These are phyloP conservation scores for Dioszegia hungarica DNA, from an alignment of 768 basidiomycete species.

Conservation along the genomic window DNA sequence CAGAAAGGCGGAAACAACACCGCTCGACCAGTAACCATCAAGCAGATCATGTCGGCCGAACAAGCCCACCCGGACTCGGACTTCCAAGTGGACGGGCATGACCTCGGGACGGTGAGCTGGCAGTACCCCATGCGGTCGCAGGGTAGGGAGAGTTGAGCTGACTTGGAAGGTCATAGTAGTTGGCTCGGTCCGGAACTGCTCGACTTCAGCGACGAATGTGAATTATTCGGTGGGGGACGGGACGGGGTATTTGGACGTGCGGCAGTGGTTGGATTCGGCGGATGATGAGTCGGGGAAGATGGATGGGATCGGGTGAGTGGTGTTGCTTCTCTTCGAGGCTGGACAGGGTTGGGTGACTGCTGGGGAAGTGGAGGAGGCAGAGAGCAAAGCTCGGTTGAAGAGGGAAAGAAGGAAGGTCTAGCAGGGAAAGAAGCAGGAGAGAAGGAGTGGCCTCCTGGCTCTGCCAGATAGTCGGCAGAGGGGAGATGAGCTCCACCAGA, in stretches of 20 bases:
- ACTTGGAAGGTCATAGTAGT: conserved; percentile 63
- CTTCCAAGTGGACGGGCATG: conserved; percentile 73
- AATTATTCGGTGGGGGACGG: conserved; percentile 81
- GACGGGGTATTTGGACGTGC: conserved; percentile 54
- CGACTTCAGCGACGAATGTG: conserved; percentile 71
- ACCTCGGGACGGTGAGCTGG: conserved; percentile 68
- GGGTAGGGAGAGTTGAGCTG: neutral
- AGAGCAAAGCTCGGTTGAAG: neutral
- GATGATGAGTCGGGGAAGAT: conserved; percentile 54
- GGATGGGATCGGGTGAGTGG: conserved; percentile 48
- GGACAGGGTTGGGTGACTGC: neutral
- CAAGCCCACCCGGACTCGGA: conserved; percentile 85
- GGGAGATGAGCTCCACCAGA: no score
- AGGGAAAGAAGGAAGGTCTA: neutral
- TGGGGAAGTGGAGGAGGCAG: neutral
- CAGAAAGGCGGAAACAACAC: conserved; percentile 45
- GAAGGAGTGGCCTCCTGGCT: no score
- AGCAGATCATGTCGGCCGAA: conserved; percentile 68
- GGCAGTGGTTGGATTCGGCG: conserved; percentile 67
- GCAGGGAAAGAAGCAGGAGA: neutral
- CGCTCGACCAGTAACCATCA: conserved; percentile 69
- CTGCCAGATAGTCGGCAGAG: no score
- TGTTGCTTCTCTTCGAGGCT: neutral
- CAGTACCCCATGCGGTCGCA: neutral
- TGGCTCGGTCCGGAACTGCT: conserved; percentile 65